Conservation (phyloP, 1,284 basidiomycete species). For the Schizophyllum amplum region DNA sequence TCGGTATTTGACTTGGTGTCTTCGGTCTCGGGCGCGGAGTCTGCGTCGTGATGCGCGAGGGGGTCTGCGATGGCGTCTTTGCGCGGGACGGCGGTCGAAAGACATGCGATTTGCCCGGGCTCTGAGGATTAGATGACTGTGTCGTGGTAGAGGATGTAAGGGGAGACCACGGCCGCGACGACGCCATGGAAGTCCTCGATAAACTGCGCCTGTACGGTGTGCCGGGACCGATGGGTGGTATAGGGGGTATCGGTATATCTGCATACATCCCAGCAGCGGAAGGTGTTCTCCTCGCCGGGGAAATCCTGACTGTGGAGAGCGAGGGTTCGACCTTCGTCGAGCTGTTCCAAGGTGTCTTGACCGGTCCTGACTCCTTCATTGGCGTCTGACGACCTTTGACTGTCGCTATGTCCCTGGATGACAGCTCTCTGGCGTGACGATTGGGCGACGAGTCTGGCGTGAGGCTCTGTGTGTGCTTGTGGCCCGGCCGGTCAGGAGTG, state of each 20-base stretch:
- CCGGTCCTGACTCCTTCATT: conserved; percentile 27
- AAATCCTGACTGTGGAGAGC: conserved; percentile 45
- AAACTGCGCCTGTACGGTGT: conserved; percentile 51
- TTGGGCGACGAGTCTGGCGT: conserved; percentile 58
- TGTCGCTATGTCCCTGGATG: conserved; percentile 20
- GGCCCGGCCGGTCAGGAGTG: conserved; percentile 50
- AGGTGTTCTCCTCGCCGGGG: conserved; percentile 41
- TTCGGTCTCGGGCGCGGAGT: conserved; percentile 59
- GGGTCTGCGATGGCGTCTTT: conserved; percentile 33
- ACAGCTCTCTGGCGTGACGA: not conserved
- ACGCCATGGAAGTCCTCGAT: conserved; percentile 67
- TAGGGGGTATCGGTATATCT: conserved; percentile 32
- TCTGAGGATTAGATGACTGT: conserved; percentile 37
- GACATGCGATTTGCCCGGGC: conserved; percentile 13
- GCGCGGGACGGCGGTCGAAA: conserved; percentile 31
- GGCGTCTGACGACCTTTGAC: conserved; percentile 29
- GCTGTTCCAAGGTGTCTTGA: conserved; percentile 64
- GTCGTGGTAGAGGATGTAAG: conserved; percentile 64
- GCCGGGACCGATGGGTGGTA: conserved; percentile 28
- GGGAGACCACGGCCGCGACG: conserved; percentile 74
- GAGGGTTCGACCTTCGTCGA: conserved; percentile 56
- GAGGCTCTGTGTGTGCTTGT: conserved; percentile 63
- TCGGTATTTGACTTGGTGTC: conserved; percentile 66
- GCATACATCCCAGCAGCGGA: conserved; percentile 35
- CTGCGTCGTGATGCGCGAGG: conserved; percentile 30